Conservation (phyloP, 352 stramenopile species). For the Pythium chondricola region DNA sequence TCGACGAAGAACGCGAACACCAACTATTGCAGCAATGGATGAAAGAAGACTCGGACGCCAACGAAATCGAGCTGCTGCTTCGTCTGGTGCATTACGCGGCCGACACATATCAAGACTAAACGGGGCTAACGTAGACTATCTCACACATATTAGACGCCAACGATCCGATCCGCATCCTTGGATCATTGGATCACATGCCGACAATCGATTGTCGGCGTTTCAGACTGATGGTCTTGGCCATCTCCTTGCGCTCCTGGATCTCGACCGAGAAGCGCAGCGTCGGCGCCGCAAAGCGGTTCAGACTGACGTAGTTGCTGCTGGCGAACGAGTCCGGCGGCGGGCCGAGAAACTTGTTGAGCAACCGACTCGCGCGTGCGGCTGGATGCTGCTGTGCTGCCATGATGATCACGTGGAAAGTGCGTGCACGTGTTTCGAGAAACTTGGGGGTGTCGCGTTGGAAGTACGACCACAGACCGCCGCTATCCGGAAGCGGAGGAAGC, state of each 20-base stretch:
- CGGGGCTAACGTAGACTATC: too few relatives aligned
- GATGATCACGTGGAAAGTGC: constrained; percentile 67
- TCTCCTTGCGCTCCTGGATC: constrained; percentile 67
- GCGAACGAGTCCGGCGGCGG: constrained; percentile 57
- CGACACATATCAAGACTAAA: too few relatives aligned
- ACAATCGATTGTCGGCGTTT: constrained; percentile 26
- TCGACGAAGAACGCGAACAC: background rate
- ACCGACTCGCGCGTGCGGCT: constrained; percentile 34
- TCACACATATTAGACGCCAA: too few relatives aligned
- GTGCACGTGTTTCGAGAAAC: constrained; percentile 50
- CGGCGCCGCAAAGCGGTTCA: constrained; percentile 69
- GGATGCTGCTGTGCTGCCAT: constrained; percentile 43
- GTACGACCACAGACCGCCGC: constrained; percentile 68
- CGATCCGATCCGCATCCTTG: too few relatives aligned
- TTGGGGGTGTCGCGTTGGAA: constrained; percentile 57
- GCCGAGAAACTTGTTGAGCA: constrained; percentile 68
- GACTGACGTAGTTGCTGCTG: constrained; percentile 68
- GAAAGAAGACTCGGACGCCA: constrained; percentile 10
- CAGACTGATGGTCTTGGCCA: constrained; percentile 54
- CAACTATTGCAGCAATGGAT: constrained; percentile 1
- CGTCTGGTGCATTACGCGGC: constrained; percentile 4
- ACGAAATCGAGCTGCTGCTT: constrained; percentile 17
- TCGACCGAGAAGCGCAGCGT: constrained; percentile 64
- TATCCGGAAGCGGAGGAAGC: constrained; percentile 56
- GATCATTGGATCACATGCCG: background rate